A percentile compares a stretch with the other conserved stretches of the same genome.
Conservation (phyloP, 805 yeast genomes). For the Danielozyma ontarioensis region DNA sequence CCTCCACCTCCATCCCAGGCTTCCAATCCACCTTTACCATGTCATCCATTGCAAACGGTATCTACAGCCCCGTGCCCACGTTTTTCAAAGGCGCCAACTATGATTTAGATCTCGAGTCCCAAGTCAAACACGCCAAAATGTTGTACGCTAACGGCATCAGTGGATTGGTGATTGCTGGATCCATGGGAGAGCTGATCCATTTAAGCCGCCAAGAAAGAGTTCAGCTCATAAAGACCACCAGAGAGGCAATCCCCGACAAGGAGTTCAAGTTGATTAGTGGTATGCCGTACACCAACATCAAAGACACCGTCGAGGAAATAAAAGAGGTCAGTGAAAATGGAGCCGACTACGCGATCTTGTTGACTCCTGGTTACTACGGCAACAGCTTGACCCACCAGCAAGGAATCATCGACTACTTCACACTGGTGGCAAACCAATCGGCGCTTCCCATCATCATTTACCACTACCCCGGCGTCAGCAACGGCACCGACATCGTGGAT, state of each 20-base stretch:
- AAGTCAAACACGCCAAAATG: slow-evolving; percentile 23
- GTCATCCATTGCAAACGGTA: too few relatives aligned
- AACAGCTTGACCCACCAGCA: slow-evolving; percentile 24
- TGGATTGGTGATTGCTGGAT: slow-evolving; percentile 33
- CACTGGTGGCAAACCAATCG: slow-evolving; percentile 24
- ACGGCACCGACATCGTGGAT: slow-evolving; percentile 20
- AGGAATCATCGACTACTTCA: slow-evolving; percentile 26
- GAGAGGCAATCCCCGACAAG: slow-evolving; percentile 24
- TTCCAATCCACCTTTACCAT: too few relatives aligned
- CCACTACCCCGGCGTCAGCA: slow-evolving; percentile 31
- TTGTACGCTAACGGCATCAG: slow-evolving; percentile 23
- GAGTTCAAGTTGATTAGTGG: slow-evolving; percentile 30
- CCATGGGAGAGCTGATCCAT: slow-evolving; percentile 38
- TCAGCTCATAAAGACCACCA: slow-evolving; percentile 17
- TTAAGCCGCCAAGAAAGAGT: slow-evolving; percentile 25
- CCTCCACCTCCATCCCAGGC: too few relatives aligned
- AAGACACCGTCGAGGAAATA: slow-evolving; percentile 22
- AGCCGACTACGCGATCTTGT: slow-evolving; percentile 27
- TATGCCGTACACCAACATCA: slow-evolving; percentile 19
- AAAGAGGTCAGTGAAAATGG: slow-evolving; percentile 22
- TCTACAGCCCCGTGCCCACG: slow-evolving; percentile 27
- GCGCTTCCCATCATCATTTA: slow-evolving; percentile 31
- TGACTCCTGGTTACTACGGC: slow-evolving; percentile 33
- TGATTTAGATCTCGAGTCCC: slow-evolving; percentile 25
- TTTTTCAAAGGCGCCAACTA: slow-evolving; percentile 20